Conservation (phyloP, 495 filamentous ascomycete genomes). For the Sporormia fimetaria region DNA sequence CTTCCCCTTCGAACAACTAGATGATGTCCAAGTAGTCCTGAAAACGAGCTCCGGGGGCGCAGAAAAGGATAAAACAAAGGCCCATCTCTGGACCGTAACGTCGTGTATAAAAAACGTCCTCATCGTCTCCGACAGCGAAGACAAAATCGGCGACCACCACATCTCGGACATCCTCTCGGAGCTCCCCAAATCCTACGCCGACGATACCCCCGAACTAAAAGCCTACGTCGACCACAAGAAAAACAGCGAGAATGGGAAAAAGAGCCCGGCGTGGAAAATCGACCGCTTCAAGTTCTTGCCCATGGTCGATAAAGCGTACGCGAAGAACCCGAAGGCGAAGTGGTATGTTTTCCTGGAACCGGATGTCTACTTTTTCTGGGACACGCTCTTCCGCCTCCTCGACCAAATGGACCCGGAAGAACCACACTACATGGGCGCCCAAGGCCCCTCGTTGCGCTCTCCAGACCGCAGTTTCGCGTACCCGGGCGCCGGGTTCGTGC, state of each 20-base stretch:
- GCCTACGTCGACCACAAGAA: slow-evolving; percentile 31
- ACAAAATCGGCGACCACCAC: slow-evolving; percentile 32
- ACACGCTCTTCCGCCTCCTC: slow-evolving; percentile 23
- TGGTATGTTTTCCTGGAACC: slow-evolving; percentile 24
- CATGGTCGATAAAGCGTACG: slow-evolving; percentile 25
- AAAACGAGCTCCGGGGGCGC: slow-evolving; percentile 35
- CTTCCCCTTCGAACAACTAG: slow-evolving; percentile 32
- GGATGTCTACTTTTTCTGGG: slow-evolving; percentile 23
- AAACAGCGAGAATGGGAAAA: slow-evolving; percentile 12
- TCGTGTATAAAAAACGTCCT: slow-evolving; percentile 36
- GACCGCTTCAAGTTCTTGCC: slow-evolving; percentile 24
- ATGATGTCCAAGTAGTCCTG: slow-evolving; percentile 33
- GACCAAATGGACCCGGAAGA: slow-evolving; percentile 10
- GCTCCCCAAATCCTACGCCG: slow-evolving; percentile 28
- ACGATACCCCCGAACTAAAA: slow-evolving; percentile 35
- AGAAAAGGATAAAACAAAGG: slow-evolving; percentile 24
- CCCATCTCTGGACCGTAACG: slow-evolving; percentile 33
- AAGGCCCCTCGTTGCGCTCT: background rate
- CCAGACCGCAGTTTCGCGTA: slow-evolving; percentile 15
- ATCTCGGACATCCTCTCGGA: slow-evolving; percentile 36
- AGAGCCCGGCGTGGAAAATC: slow-evolving; percentile 12
- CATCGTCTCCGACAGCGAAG: slow-evolving; percentile 40
- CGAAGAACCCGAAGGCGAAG: slow-evolving; percentile 10
- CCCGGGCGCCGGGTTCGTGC: slow-evolving; percentile 21
- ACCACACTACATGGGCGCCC: slow-evolving; percentile 20